Percentiles rank a stretch among this genome's conserved stretches.
Conservation (phyloP, 2,329 filamentous ascomycete species). For the Boeremia lycopersici region DNA sequence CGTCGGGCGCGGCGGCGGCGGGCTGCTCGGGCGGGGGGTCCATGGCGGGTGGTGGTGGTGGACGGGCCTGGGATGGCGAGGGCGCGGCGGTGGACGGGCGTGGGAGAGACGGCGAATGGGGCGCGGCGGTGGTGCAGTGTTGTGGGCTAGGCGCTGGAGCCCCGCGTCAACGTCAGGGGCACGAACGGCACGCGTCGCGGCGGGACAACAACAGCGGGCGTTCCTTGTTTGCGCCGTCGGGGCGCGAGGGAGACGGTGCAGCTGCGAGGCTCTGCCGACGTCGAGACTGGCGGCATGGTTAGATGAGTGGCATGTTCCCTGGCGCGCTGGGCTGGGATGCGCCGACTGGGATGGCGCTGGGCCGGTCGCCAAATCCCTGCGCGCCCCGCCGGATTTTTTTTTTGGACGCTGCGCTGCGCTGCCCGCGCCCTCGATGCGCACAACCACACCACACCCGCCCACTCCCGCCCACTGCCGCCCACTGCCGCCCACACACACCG, state of each 20-base stretch:
- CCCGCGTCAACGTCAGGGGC: conserved; percentile 31
- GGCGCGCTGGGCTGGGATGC: too few species aligned
- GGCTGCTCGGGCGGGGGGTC: conserved; percentile 29
- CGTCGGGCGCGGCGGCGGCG: conserved; percentile 31
- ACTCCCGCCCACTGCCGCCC: too few species aligned
- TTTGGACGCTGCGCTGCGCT: too few species aligned
- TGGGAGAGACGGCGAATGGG: conserved; percentile 31
- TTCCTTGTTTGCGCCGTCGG: too few species aligned
- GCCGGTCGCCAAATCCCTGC: too few species aligned
- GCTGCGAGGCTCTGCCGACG: conserved; percentile 12
- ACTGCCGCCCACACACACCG: too few species aligned
- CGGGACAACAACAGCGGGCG: not conserved
- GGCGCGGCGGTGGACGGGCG: conserved; percentile 22
- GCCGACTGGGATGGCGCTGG: too few species aligned
- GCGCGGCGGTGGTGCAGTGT: conserved; percentile 18
- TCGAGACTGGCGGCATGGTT: not conserved
- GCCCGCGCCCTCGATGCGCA: too few species aligned
- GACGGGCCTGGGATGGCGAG: conserved; percentile 9
- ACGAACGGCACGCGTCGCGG: conserved; percentile 35
- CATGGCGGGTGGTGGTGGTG: conserved; percentile 18
- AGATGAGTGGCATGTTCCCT: too few species aligned
- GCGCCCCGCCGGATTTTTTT: too few species aligned
- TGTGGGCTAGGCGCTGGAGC: conserved; percentile 26
- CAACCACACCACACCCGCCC: too few species aligned
- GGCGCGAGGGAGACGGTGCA: not conserved